Conservation (phyloP, 1,284 basidiomycete species). For the Butyriboletus appendiculatus region DNA sequence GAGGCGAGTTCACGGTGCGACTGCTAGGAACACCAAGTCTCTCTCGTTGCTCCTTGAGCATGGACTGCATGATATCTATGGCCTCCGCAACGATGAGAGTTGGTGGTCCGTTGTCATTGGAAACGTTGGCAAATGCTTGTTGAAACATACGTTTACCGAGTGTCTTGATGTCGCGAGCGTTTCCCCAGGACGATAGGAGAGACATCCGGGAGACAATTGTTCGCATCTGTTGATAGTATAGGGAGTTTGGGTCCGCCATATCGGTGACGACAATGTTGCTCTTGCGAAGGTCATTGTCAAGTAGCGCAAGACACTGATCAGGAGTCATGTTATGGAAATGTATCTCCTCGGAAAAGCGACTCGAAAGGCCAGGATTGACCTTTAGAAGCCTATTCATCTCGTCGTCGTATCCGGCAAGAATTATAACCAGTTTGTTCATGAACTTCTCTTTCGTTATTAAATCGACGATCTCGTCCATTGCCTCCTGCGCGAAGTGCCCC, state of each 20-base stretch:
- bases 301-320: conserved; percentile 47
- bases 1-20: conserved; percentile 6
- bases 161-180: conserved; percentile 59
- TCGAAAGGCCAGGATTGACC: conserved; percentile 60
- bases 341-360: conserved; percentile 63
- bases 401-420: conserved; percentile 64
- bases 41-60: conserved; percentile 29
- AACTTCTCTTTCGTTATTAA: conserved; percentile 57
- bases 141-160: conserved; percentile 48
- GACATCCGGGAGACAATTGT: conserved; percentile 42
- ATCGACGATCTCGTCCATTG: conserved; percentile 66
- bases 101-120: conserved; percentile 6
- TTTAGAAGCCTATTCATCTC: conserved; percentile 62
- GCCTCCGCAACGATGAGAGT: conserved; percentile 18
- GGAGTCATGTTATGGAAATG: conserved; percentile 52
- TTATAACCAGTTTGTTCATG: conserved; percentile 58
- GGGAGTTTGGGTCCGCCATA: conserved; percentile 36
- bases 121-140: conserved; percentile 29
- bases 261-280: conserved; percentile 40
- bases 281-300: conserved; percentile 48
- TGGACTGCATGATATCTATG: conserved; percentile 22
- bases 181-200: conserved; percentile 56
- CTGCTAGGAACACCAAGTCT: conserved; percentile 25
- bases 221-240: conserved; percentile 38
- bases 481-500: conserved; percentile 63